These are phyloP conservation scores for Phytopythium kandeliae DNA, from an alignment of 352 stramenopile species.

Conservation along the genomic window DNA sequence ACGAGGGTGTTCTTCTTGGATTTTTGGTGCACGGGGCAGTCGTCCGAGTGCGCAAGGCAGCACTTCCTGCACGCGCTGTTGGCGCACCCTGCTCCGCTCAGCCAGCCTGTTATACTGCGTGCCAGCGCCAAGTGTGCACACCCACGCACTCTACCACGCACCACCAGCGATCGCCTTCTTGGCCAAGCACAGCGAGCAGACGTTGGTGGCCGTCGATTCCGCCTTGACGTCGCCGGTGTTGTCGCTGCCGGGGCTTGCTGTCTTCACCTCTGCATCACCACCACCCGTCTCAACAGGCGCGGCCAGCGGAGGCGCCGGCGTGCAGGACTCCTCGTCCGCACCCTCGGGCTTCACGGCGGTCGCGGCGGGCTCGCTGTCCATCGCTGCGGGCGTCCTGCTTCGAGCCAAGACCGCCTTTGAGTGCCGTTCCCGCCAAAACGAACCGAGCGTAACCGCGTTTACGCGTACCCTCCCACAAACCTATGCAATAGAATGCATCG, in stretches of 20 bases:
- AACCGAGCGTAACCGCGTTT: neutral
- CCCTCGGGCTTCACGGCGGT: neutral
- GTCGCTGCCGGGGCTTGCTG: neutral
- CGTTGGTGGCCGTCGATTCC: constrained; percentile 8
- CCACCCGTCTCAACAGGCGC: neutral
- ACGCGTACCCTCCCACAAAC: neutral
- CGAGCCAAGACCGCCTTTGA: no score
- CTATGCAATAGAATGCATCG: no score
- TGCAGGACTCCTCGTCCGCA: neutral
- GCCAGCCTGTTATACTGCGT: neutral
- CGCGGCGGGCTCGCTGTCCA: neutral
- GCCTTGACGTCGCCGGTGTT: constrained; percentile 6
- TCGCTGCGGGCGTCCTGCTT: no score
- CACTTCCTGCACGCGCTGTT: constrained; percentile 69
- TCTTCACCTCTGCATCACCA: neutral
- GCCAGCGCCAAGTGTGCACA: no score
- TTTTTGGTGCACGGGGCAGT: constrained; percentile 39
- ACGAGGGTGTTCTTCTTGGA: constrained; percentile 14
- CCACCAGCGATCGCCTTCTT: constrained; percentile 34
- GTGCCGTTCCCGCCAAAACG: neutral
- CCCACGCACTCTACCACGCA: no score
- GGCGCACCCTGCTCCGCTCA: constrained; percentile 21
- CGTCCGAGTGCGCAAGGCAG: constrained; percentile 33
- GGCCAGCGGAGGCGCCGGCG: no score
- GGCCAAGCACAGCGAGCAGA: constrained; percentile 35